These are phyloP conservation scores for Wickerhamiella siamensis DNA, from an alignment of 805 yeast genomes.

Conservation along the genomic window DNA sequence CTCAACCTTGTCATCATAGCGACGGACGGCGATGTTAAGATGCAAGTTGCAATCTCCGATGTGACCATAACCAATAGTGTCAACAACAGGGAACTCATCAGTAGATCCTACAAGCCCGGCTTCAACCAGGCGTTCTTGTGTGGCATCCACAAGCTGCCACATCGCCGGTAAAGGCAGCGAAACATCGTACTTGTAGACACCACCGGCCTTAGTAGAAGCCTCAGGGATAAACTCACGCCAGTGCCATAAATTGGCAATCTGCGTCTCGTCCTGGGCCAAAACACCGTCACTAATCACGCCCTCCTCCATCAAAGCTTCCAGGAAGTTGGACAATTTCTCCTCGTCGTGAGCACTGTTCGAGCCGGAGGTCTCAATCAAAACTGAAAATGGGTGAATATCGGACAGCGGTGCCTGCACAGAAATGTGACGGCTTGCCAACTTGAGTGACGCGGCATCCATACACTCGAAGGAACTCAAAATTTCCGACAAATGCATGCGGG, in stretches of 20 bases:
- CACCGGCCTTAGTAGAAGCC: conserved; percentile 72
- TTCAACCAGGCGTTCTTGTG: conserved; percentile 43
- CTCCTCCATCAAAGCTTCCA: conserved; percentile 72
- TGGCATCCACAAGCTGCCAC: conserved; percentile 70
- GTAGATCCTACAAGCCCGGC: conserved; percentile 49
- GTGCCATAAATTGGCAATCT: conserved; percentile 68
- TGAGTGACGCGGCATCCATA: conserved; percentile 43
- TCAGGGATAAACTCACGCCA: conserved; percentile 96
- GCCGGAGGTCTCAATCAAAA: conserved; percentile 91
- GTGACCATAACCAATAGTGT: conserved; percentile 95
- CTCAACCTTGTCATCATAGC: conserved; percentile 69
- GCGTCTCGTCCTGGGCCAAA: conserved; percentile 90
- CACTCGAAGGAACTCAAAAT: conserved; percentile 85
- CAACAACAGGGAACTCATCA: conserved; percentile 59
- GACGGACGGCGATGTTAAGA: conserved; percentile 79
- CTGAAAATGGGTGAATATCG: conserved; percentile 71
- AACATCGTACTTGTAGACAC: conserved; percentile 94
- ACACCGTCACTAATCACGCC: conserved; percentile 86
- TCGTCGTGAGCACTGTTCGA: conserved; percentile 88
- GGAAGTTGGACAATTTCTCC: conserved; percentile 69
- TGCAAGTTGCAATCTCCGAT: conserved; percentile 96
- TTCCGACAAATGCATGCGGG: conserved; percentile 68
- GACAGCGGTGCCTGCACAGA: conserved; percentile 61
- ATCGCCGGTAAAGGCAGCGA: conserved; percentile 73
- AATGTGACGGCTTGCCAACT: conserved; percentile 46